These are phyloP conservation scores for Taphrina wiesneri DNA, from an alignment of 1,139 yeast genomes.

Conservation along the genomic window DNA sequence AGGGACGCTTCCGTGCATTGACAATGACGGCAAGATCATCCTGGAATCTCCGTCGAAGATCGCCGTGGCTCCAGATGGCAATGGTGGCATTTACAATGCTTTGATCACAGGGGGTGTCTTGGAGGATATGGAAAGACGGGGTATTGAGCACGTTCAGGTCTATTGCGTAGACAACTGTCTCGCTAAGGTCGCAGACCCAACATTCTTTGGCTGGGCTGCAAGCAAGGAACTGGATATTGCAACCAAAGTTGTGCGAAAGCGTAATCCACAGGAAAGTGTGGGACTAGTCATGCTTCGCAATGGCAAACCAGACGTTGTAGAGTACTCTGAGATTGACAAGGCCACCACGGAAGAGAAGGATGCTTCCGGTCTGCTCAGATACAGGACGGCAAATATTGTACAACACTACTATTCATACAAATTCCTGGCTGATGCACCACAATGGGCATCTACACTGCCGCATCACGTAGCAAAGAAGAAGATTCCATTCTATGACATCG, in stretches of 20 bases:
- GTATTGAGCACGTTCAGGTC: slow-evolving; percentile 88
- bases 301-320: slow-evolving; percentile 83
- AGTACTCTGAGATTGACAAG: slow-evolving; percentile 82
- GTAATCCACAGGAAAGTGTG: slow-evolving; percentile 82
- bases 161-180: slow-evolving; percentile 94
- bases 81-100: slow-evolving; percentile 94
- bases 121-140: slow-evolving; percentile 65
- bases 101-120: slow-evolving; percentile 64
- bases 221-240: slow-evolving; percentile 66
- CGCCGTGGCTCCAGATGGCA: slow-evolving; percentile 94
- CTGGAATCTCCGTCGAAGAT: slow-evolving; percentile 58
- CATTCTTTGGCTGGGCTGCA: slow-evolving; percentile 84
- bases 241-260: slow-evolving; percentile 92
- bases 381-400: slow-evolving; percentile 95
- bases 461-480: slow-evolving; percentile 93
- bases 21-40: slow-evolving; percentile 70
- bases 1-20: slow-evolving; percentile 91
- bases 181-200: slow-evolving; percentile 93
- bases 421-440: slow-evolving; percentile 60
- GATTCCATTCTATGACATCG: slow-evolving; percentile 61
- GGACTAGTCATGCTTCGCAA: slow-evolving; percentile 77
- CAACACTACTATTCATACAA: slow-evolving; percentile 90
- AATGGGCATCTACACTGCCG: slow-evolving; percentile 78
- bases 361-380: slow-evolving; percentile 53
- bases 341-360: slow-evolving; percentile 57